Conservation (phyloP, 768 basidiomycete species). For the Rhodocollybia butyracea region DNA sequence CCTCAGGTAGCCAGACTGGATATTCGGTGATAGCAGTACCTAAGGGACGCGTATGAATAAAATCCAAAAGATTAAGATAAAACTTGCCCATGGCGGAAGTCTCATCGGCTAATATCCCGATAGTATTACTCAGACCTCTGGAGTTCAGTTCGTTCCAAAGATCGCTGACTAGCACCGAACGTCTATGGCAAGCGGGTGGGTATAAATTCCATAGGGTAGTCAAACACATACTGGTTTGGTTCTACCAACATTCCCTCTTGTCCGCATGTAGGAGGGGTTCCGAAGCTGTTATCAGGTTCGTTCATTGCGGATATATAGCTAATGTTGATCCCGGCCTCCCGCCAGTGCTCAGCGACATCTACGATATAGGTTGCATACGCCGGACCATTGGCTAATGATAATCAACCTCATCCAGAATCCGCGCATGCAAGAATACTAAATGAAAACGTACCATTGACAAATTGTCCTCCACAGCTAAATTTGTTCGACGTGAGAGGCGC, state of each 20-base stretch:
- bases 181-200: constrained; percentile 22
- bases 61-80: no score
- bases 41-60: no score
- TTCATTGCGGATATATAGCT: constrained; percentile 43
- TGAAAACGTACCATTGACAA: constrained; percentile 24
- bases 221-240: constrained; percentile 29
- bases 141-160: constrained; percentile 30
- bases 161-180: constrained; percentile 37
- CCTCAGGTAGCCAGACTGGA: constrained; percentile 31
- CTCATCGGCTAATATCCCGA: constrained; percentile 41
- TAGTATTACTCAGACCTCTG: constrained; percentile 23
- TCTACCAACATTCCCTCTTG: constrained; percentile 46
- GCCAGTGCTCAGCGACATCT: constrained; percentile 39
- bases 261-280: constrained; percentile 35
- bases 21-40: constrained; percentile 30
- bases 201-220: not conserved
- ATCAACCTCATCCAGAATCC: not conserved
- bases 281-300: constrained; percentile 36
- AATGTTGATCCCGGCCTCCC: constrained; percentile 32
- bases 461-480: constrained; percentile 33
- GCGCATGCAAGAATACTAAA: not conserved
- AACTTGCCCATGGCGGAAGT: constrained; percentile 29
- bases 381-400: constrained; percentile 23
- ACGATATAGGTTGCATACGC: constrained; percentile 40
- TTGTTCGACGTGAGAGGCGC: constrained; percentile 29